Base-by-base conservation (phyloP, 208 protist genomes). In the Leishmania tarentolae region DNA sequence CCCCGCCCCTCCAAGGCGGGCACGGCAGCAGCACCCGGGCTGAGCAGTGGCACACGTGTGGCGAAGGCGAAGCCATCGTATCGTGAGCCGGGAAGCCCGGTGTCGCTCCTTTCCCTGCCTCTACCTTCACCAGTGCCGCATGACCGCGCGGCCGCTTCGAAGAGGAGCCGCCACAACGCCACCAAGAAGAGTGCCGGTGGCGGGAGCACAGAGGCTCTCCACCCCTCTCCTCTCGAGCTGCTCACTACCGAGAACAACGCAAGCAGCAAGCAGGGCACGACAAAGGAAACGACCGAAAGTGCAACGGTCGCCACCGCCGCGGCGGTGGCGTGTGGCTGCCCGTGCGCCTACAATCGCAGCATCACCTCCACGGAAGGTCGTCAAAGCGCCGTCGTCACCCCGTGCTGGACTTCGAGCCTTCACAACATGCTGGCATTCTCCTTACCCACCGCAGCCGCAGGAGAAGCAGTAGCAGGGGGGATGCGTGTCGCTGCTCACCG, bases 31-130 rank as follows among this genome's bases (percentile, higher is more conserved):
- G 53, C 73, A 40, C 37, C 53, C 42, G 47, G 71, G 68, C 42
- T 52, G 28, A 28, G 46, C 47, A 75, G 47, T 31, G 28, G 46
- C 31, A 57, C 50, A 17, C 5, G 50, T 57, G 71, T 15, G 13
- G 47, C 40, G n/a, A 56, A 52, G 21, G 19, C 57, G 47, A 83
- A 74, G 70, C 46, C 72, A 44, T 44, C 79, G 47, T 72, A 72
- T 40, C 70, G 72, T 40, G 79, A 73, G 79, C 79, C 70, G 19
- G 72, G 73, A 46, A 59, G 79, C 1, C 72, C 79, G 21, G 56
- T 70, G 28, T 56, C 44, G 21, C 15, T 31, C 65, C 21, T 71
- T 37, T 0, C 65, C 65, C 40, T 19, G 37, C 21, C 65, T 4
- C 21, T 7, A 28, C 21, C 15, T n/a, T 35, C 57, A 13, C 57